phyloP scores from a whole-genome alignment of 495 filamentous ascomycete species.

The Talaromyces proteolyticus region DNA sequence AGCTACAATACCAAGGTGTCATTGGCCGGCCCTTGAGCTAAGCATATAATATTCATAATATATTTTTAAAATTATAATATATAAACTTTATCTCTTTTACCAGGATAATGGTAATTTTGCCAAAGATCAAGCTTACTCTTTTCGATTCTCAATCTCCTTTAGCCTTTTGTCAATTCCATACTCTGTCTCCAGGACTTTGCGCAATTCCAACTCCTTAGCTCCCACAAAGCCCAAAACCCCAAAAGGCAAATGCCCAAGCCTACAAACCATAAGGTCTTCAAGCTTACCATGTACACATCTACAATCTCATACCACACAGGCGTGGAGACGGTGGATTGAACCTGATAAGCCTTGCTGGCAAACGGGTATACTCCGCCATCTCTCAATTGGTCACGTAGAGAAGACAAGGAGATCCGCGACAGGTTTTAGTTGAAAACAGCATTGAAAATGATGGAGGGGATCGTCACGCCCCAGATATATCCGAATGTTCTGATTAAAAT shows the following conservation, averaged over 20 bases:
- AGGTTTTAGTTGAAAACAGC: not conserved
- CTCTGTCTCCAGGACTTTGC: not conserved
- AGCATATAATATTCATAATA: no score
- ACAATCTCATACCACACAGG: not conserved
- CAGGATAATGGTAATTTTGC: no score
- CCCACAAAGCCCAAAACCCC: not conserved
- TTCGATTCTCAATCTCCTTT: not conserved
- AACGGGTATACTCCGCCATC: not conserved
- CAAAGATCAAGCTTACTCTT: not conserved
- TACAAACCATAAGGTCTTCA: not conserved
- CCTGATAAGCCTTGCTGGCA: not conserved
- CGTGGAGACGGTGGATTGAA: not conserved
- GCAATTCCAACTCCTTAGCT: not conserved
- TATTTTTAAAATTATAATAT: no score
- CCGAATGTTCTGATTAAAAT: slow-evolving; percentile 41
- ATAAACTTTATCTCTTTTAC: no score
- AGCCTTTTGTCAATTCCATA: not conserved
- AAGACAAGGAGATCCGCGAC: not conserved
- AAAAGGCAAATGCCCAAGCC: not conserved
- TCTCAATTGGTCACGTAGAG: not conserved
- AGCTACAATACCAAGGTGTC: no score
- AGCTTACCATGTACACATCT: not conserved
- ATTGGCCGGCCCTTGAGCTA: no score
- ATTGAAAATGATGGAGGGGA: slow-evolving; percentile 46
- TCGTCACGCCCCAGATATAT: slow-evolving; percentile 40